Base-by-base conservation (phyloP, 2,329 filamentous ascomycete species). In the Penicillium sp. region DNA sequence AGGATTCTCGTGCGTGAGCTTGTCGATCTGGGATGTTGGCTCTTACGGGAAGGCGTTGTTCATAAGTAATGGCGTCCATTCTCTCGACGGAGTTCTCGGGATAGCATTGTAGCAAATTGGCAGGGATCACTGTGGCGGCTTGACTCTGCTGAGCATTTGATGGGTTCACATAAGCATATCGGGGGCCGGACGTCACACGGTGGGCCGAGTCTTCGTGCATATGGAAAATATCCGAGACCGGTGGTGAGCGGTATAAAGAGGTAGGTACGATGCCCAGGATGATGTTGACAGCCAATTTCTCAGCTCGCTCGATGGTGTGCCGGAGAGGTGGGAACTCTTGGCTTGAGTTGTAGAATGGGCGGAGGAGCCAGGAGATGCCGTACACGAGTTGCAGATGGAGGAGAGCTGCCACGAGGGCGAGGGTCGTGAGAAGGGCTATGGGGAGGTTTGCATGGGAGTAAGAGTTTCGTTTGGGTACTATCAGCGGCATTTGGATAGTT, bases 311-410 rank as follows among this genome's bases (percentile, higher is more conserved):
- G 24, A 69, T 65, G 25, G 55, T 39, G 8, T 31, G 48, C 5
- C 39, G 53, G 27, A 67, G 48, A 3, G 56, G 48, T 33, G 57
- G 45, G 5, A 43, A 54, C n/a, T 57, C 52, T 11, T 31, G 30
- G 20, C 48, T 30, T 3, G 54, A 50, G 31, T 40, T 53, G 31
- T 47, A 50, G 24, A 62, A 48, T 27, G 55, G 55, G 1, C 39
- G 47, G 20, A 54, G 46, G 16, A 67, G 16, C 36, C 43, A 53
- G 5, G 58, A 61, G n/a, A 58, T 22, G 1, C 49, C 45, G 36
- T 65, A 63, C n/a, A 69, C 52, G 9, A 64, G 9, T 30, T 66
- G 66, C 22, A 69, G 58, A 31, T 56, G 56, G 8, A 58, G 40
- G 4, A 68, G 49, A n/a, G 57, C 44, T 27, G 47, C 40, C 14